Evolutionary conservation across 2,329 filamentous ascomycete species (phyloP).

Genomic region (Colletotrichum simmondsii): DNA sequence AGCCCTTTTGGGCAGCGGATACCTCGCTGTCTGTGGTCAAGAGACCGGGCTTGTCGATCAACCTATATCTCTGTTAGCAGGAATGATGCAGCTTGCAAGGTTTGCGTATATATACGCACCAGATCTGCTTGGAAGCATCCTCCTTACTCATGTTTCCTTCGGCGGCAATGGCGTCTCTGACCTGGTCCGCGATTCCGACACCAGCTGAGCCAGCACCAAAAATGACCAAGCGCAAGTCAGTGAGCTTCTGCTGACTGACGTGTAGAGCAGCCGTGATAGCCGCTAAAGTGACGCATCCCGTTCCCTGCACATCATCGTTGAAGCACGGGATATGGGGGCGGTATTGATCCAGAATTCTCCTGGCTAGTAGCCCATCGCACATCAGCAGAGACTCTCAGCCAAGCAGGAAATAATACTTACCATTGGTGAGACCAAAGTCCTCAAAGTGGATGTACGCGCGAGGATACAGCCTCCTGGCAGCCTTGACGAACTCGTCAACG

Average conservation of each 20-base stretch:
- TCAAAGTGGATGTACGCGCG: conserved; percentile 90
- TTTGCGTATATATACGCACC: conserved; percentile 55
- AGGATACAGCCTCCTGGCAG: conserved; percentile 77
- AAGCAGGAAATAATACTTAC: conserved; percentile 49
- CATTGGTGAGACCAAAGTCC: conserved; percentile 84
- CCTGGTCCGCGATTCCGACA: conserved; percentile 86
- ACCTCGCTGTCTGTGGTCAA: conserved; percentile 72
- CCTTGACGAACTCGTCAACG: conserved; percentile 78
- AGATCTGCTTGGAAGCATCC: conserved; percentile 85
- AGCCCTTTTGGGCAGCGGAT: conserved; percentile 74
- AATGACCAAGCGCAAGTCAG: conserved; percentile 77
- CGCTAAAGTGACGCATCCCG: conserved; percentile 86
- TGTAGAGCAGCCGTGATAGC: conserved; percentile 82
- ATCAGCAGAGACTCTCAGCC: background rate
- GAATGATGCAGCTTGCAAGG: fast-evolving
- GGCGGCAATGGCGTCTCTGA: conserved; percentile 80
- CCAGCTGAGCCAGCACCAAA: conserved; percentile 87
- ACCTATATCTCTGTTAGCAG: conserved; percentile 56
- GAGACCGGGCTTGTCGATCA: conserved; percentile 84
- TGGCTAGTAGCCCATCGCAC: conserved; percentile 55
- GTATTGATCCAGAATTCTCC: conserved; percentile 81
- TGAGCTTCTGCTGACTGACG: conserved; percentile 72
- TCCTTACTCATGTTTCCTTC: conserved; percentile 74
- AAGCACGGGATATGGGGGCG: conserved; percentile 82
- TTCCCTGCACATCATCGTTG: conserved; percentile 92